Evolutionary conservation across 192 early-diverging fungal species (phyloP).

Genomic region (Endogone sp.): DNA sequence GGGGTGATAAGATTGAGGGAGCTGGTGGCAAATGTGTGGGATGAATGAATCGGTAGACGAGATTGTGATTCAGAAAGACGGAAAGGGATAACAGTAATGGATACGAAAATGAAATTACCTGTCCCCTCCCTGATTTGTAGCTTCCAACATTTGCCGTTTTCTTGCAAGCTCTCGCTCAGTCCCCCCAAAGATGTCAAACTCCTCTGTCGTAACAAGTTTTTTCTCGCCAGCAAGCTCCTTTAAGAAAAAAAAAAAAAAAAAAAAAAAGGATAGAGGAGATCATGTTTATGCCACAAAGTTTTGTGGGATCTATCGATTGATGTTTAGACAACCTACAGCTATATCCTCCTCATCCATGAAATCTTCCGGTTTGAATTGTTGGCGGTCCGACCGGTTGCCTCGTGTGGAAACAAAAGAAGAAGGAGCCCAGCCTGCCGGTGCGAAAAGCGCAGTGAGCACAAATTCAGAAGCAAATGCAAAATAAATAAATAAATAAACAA

Average conservation of each 20-base stretch:
- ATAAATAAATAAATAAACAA: background rate
- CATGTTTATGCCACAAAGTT: background rate
- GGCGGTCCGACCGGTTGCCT: conserved; percentile 47
- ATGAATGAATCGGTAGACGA: background rate
- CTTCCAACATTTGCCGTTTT: conserved; percentile 37
- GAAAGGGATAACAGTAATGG: background rate
- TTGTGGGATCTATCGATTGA: too few species aligned
- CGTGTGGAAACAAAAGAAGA: conserved; percentile 77
- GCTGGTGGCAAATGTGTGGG: background rate
- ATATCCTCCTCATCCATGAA: conserved; percentile 98
- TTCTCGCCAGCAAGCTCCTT: conserved; percentile 45
- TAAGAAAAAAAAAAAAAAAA: background rate
- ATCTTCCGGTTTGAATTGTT: conserved; percentile 65
- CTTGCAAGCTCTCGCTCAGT: conserved; percentile 54
- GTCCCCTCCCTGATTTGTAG: conserved; percentile 24
- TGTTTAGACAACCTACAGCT: conserved; percentile 39
- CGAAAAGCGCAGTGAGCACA: background rate
- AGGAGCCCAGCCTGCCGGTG: conserved; percentile 79
- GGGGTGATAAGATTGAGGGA: conserved; percentile 17
- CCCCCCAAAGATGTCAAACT: conserved; percentile 65
- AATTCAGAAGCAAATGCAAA: background rate
- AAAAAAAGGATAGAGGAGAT: background rate
- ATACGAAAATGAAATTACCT: background rate
- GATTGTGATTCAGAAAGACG: background rate
- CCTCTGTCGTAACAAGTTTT: conserved; percentile 56